Evolutionary conservation across 106 monocot species (phyloP).

Genomic region (Cymbidium sinense): DNA sequence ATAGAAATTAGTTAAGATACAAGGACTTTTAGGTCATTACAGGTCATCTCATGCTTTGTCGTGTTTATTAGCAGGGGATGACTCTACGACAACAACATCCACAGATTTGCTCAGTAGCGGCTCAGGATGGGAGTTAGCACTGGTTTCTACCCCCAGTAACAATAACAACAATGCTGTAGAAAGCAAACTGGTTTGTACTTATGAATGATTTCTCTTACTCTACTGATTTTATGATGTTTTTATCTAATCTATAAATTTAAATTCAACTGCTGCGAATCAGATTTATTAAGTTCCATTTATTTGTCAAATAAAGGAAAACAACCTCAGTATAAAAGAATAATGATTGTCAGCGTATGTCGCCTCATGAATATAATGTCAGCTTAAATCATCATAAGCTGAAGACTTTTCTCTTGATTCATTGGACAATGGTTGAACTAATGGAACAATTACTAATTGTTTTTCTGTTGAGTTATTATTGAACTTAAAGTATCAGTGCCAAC

Average conservation of each 20-base stretch:
- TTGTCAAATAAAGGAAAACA: neutral
- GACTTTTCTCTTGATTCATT: neutral
- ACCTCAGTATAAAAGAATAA: neutral
- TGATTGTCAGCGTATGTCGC: neutral
- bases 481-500: neutral
- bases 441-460: neutral
- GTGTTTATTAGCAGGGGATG: conserved; percentile 22
- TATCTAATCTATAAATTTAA: neutral
- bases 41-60: neutral
- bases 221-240: neutral
- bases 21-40: neutral
- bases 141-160: conserved; percentile 77
- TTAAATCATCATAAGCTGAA: neutral
- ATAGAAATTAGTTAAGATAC: neutral
- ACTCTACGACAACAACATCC: conserved; percentile 12
- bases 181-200: conserved; percentile 58
- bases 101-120: conserved; percentile 31
- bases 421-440: neutral
- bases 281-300: neutral
- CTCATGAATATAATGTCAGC: neutral
- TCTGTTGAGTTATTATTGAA: neutral
- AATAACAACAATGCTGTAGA: conserved; percentile 53
- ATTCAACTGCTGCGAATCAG: neutral
- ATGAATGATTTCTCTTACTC: neutral
- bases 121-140: conserved; percentile 86